Percentiles rank a stretch among this genome's conserved stretches.
phyloP scores from a whole-genome alignment of 1,139 yeast genomes.

The Protomyces macrosporus region DNA sequence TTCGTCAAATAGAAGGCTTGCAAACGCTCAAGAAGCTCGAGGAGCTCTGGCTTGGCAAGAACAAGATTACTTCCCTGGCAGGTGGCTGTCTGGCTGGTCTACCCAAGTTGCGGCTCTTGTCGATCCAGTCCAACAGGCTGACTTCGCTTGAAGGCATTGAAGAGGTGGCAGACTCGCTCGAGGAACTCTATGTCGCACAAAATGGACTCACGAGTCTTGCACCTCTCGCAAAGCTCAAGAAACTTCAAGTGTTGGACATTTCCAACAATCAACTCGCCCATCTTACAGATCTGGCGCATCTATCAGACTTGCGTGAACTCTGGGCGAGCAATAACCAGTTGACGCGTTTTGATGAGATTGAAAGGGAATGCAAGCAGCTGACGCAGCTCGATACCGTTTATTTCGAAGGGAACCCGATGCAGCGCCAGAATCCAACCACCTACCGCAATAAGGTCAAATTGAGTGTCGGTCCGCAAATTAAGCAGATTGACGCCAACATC shows the following conservation, averaged over 20 bases:
- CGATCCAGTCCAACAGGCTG: constrained; percentile 83
- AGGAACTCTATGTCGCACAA: constrained; percentile 83
- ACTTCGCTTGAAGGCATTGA: constrained; percentile 79
- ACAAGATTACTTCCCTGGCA: constrained; percentile 56
- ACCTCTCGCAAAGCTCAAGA: constrained; percentile 64
- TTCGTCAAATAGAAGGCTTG: constrained; percentile 57
- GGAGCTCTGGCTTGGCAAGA: constrained; percentile 92
- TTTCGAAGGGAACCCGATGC: constrained; percentile 92
- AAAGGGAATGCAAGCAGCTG: constrained; percentile 57
- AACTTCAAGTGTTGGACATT: constrained; percentile 71
- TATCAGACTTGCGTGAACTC: constrained; percentile 69
- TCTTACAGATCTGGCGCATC: constrained; percentile 61
- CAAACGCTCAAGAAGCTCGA: constrained; percentile 52
- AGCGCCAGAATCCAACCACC: constrained; percentile 63
- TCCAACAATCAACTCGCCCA: constrained; percentile 64
- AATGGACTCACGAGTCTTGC: constrained; percentile 73
- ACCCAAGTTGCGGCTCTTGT: constrained; percentile 62
- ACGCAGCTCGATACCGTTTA: constrained; percentile 79
- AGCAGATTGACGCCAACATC: constrained; percentile 50
- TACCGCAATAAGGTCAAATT: constrained; percentile 78
- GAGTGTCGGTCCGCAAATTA: constrained; percentile 57
- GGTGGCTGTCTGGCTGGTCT: constrained; percentile 51
- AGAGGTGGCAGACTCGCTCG: constrained; percentile 54
- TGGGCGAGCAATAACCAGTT: constrained; percentile 86
- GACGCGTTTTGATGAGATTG: constrained; percentile 62